Percentiles rank a stretch among this genome's conserved stretches.
Evolutionary conservation across 1,139 yeast species (phyloP).

Genomic region (Geotrichum europaeum): DNA sequence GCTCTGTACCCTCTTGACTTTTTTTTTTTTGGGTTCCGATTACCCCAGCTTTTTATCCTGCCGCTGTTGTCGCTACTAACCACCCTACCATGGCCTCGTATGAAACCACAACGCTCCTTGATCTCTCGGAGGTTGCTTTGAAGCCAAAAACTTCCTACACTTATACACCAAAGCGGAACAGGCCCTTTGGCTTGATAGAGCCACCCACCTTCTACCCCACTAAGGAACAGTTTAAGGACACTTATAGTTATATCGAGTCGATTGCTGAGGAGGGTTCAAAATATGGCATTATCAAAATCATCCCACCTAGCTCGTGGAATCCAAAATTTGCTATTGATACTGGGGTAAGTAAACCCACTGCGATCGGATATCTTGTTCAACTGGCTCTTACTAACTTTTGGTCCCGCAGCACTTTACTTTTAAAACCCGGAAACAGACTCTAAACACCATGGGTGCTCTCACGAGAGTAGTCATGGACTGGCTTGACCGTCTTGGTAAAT

Average conservation of each 20-base stretch:
- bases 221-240: conserved; percentile 44
- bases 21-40: background rate
- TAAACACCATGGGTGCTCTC: conserved; percentile 41
- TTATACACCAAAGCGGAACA: conserved; percentile 5
- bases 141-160: conserved; percentile 8
- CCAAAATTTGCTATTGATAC: conserved; percentile 42
- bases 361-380: background rate
- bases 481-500: conserved; percentile 33
- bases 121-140: conserved; percentile 10
- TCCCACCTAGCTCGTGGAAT: conserved; percentile 44
- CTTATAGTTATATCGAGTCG: conserved; percentile 32
- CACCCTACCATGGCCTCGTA: background rate
- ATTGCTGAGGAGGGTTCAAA: conserved; percentile 39
- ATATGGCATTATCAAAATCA: conserved; percentile 69
- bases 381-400: background rate
- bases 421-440: conserved; percentile 48
- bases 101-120: conserved; percentile 9
- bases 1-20: background rate
- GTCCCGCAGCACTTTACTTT: conserved; percentile 38
- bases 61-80: background rate
- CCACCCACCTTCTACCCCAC: conserved; percentile 47
- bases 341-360: conserved; percentile 34
- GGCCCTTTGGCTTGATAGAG: conserved; percentile 31
- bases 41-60: background rate
- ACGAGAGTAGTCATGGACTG: conserved; percentile 36